These are phyloP conservation scores for Teunomyces lycoperdinae DNA, from an alignment of 805 yeast species.

Conservation along the genomic window DNA sequence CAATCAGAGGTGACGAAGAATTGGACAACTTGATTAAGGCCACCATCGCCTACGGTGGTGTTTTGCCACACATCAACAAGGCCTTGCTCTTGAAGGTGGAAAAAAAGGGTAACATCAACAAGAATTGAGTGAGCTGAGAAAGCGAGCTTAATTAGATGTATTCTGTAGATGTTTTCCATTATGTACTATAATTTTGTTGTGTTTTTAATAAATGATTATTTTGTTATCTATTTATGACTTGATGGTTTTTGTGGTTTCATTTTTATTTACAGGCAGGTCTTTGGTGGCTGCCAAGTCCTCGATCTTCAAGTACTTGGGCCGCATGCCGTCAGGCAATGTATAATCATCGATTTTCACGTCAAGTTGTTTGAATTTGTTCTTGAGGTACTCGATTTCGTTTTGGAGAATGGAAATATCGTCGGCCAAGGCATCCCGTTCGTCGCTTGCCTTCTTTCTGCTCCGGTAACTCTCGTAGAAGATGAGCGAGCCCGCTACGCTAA, in stretches of 20 bases:
- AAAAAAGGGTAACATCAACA: constrained; percentile 18
- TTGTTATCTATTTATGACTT: no score
- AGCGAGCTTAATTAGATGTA: not conserved
- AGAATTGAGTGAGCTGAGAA: constrained; percentile 9
- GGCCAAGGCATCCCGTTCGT: constrained; percentile 61
- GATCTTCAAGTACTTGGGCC: constrained; percentile 46
- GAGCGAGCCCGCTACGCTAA: constrained; percentile 75
- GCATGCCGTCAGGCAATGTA: constrained; percentile 43
- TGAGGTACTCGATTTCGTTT: constrained; percentile 61
- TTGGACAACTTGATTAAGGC: constrained; percentile 33
- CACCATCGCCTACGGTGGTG: constrained; percentile 33
- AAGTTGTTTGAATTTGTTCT: constrained; percentile 45
- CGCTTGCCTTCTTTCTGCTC: constrained; percentile 59
- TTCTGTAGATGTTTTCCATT: not conserved
- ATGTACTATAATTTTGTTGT: not conserved
- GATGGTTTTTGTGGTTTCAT: no score
- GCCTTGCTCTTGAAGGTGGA: constrained; percentile 33
- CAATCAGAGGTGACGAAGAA: constrained; percentile 31
- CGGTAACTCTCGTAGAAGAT: constrained; percentile 70
- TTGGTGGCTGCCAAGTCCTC: constrained; percentile 28
- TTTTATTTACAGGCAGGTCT: no score
- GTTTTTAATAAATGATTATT: constrained; percentile 17
- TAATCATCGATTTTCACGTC: constrained; percentile 47
- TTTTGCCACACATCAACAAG: constrained; percentile 33
- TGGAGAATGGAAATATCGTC: constrained; percentile 72